These are phyloP conservation scores for Grosmannia serpens DNA, from an alignment of 2,329 filamentous ascomycete species.

Conservation along the genomic window DNA sequence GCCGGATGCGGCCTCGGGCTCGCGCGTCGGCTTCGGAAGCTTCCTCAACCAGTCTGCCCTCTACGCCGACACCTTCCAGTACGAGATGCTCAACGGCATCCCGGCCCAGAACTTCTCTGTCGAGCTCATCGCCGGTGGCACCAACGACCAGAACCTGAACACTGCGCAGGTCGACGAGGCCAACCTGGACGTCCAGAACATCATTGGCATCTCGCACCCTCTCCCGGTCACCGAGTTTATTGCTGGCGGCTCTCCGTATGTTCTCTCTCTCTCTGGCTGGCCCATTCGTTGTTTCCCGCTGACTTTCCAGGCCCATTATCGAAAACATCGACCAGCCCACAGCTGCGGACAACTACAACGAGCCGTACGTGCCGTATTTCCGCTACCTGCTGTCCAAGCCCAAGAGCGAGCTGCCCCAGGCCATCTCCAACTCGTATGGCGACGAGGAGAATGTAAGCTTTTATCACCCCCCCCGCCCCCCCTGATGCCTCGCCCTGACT, in stretches of 20 bases:
- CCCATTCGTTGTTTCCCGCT: conserved; percentile 12
- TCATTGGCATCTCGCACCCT: conserved; percentile 38
- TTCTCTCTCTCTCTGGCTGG: conserved; percentile 21
- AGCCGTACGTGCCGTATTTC: conserved; percentile 56
- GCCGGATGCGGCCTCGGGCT: conserved; percentile 21
- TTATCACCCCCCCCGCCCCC: background rate
- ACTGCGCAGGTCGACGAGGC: conserved; percentile 33
- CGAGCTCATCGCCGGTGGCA: conserved; percentile 41
- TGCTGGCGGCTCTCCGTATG: conserved; percentile 15
- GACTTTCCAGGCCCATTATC: conserved; percentile 16
- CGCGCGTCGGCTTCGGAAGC: conserved; percentile 24
- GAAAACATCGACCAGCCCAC: conserved; percentile 17
- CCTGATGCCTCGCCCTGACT: background rate
- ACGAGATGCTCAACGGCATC: conserved; percentile 36
- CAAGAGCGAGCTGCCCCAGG: conserved; percentile 44
- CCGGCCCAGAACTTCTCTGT: conserved; percentile 42
- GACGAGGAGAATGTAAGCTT: conserved; percentile 40
- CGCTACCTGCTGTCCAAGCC: conserved; percentile 44
- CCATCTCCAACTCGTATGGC: conserved; percentile 60
- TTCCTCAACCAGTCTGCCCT: conserved; percentile 38
- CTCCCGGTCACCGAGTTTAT: conserved; percentile 21
- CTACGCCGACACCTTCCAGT: conserved; percentile 40
- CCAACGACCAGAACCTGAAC: conserved; percentile 31
- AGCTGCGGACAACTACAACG: conserved; percentile 38
- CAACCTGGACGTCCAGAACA: conserved; percentile 52